phyloP scores from a whole-genome alignment of 352 stramenopile species.

The Pythium sp. region DNA sequence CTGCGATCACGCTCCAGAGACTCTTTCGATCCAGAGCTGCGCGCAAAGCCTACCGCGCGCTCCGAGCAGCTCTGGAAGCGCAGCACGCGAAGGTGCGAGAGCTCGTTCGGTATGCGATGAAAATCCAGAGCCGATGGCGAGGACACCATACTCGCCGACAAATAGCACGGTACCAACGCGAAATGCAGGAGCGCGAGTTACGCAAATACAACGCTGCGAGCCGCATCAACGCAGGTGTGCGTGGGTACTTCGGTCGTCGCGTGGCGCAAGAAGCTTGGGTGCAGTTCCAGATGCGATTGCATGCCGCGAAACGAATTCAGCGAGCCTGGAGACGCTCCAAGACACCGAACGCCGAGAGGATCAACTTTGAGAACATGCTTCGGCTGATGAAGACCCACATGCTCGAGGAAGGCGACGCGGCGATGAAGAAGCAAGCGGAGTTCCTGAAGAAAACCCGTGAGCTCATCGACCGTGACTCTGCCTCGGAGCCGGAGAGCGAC shows the following conservation, averaged over 20 bases:
- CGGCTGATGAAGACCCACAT: slow-evolving; percentile 43
- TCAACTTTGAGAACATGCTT: slow-evolving; percentile 54
- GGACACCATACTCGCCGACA: slow-evolving; percentile 42
- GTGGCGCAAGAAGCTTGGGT: slow-evolving; percentile 39
- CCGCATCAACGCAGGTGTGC: slow-evolving; percentile 56
- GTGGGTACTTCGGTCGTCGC: slow-evolving; percentile 58
- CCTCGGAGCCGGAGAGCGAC: slow-evolving; percentile 70
- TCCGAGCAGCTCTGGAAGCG: slow-evolving; percentile 40
- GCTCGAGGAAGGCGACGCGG: slow-evolving; percentile 42
- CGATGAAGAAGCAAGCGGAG: slow-evolving; percentile 40
- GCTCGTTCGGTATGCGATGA: slow-evolving; percentile 42
- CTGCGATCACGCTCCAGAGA: slow-evolving; percentile 52
- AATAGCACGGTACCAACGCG: slow-evolving; percentile 27
- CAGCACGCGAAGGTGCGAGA: slow-evolving; percentile 36
- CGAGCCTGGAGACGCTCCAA: slow-evolving; percentile 46
- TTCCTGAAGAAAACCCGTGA: slow-evolving; percentile 46
- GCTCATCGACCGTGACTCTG: slow-evolving; percentile 59
- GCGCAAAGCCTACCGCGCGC: slow-evolving; percentile 45
- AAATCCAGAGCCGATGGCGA: slow-evolving; percentile 68
- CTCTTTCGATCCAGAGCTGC: slow-evolving; percentile 58
- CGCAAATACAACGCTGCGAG: slow-evolving; percentile 45
- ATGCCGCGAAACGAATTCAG: slow-evolving; percentile 51
- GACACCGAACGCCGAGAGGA: slow-evolving; percentile 33
- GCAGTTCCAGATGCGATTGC: slow-evolving; percentile 26
- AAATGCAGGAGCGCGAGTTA: slow-evolving; percentile 30